Conservation (phyloP, 2,329 filamentous ascomycete species). For the Aspergillus melleus region DNA sequence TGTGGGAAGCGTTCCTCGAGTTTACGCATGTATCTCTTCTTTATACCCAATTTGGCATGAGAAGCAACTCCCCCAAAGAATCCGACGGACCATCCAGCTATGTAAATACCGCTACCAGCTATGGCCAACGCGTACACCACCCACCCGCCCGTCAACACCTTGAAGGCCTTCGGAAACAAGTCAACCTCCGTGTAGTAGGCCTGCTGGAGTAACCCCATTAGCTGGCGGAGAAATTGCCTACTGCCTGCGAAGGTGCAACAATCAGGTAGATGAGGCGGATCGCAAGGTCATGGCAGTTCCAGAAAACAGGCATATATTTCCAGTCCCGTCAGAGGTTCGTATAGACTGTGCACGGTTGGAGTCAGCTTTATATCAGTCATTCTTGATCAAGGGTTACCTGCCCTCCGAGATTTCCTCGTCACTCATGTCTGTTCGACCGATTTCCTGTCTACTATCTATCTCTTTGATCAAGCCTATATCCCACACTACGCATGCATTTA, state of each 20-base stretch:
- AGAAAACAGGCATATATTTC: background rate
- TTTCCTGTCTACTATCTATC: background rate
- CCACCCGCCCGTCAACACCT: too few species aligned
- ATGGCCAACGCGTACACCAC: too few species aligned
- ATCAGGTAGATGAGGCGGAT: background rate
- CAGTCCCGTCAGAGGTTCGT: background rate
- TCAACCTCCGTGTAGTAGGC: background rate
- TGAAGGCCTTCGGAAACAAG: too few species aligned
- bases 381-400: background rate
- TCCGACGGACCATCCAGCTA: too few species aligned
- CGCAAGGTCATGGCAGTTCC: background rate
- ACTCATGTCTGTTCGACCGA: background rate
- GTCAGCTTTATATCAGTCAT: background rate
- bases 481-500: background rate
- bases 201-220: background rate
- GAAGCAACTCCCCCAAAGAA: too few species aligned
- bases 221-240: background rate
- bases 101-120: too few species aligned
- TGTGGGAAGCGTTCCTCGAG: too few species aligned
- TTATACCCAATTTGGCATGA: too few species aligned
- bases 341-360: background rate
- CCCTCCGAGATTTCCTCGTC: background rate
- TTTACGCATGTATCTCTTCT: too few species aligned
- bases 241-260: background rate
- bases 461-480: background rate